Percentiles rank a stretch among this genome's conserved stretches.
Conservation (phyloP, 2,329 filamentous ascomycete species). For the Colletotrichum sojae region DNA sequence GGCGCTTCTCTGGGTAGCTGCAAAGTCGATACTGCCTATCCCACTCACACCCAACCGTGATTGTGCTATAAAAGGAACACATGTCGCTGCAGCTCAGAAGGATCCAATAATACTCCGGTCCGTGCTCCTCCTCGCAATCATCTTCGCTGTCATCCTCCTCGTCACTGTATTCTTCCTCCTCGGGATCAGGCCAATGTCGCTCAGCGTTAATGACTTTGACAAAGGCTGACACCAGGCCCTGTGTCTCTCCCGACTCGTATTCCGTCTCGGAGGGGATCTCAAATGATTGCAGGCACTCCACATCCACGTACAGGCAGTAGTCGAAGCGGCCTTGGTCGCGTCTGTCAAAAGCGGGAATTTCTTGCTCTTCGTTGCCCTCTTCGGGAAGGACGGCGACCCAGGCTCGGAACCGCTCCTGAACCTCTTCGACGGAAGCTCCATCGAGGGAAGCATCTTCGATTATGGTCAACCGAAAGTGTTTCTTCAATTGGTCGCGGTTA, state of each 20-base stretch:
- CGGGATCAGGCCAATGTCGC: background rate
- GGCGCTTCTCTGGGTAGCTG: background rate
- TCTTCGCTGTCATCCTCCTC: constrained; percentile 5
- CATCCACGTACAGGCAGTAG: background rate
- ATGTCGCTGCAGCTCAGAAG: background rate
- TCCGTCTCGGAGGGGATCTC: background rate
- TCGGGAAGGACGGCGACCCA: background rate
- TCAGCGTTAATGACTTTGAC: background rate
- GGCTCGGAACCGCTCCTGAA: background rate
- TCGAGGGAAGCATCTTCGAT: constrained; percentile 1
- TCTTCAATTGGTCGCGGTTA: background rate
- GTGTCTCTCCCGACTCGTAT: too few relatives aligned
- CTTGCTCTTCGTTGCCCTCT: background rate
- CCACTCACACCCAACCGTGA: constrained; percentile 2
- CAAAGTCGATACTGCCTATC: constrained; percentile 3
- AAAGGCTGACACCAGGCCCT: background rate
- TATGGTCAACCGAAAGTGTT: background rate
- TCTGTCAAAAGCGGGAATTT: background rate
- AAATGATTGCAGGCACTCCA: background rate
- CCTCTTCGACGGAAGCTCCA: background rate
- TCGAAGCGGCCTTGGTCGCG: constrained; percentile 10
- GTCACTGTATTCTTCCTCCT: background rate
- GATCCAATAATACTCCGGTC: constrained; percentile 3
- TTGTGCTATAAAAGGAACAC: background rate
- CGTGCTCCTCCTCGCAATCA: background rate